Conservation (phyloP, 2,329 filamentous ascomycete species). For the Mycosphaerella sp. region DNA sequence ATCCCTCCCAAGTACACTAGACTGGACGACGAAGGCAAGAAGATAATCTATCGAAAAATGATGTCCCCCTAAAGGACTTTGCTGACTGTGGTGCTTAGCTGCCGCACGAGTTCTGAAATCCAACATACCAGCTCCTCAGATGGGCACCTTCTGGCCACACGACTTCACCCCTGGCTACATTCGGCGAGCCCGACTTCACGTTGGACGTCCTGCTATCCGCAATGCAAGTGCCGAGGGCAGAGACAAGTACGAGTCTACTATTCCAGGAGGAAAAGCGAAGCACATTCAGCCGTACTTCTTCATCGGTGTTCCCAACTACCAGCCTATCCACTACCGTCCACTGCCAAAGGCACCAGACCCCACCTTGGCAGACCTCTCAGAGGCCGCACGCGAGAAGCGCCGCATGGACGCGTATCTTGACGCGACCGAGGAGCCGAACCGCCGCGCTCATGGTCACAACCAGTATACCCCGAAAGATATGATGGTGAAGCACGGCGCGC, state of each 20-base stretch:
- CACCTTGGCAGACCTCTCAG: slow-evolving; percentile 1
- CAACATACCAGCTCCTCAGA: slow-evolving; percentile 24
- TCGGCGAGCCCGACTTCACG: slow-evolving; percentile 31
- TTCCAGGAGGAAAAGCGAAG: slow-evolving; percentile 16
- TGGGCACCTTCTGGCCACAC: slow-evolving; percentile 34
- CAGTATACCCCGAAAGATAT: slow-evolving; percentile 28
- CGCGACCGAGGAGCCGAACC: slow-evolving; percentile 9
- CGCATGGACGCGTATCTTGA: slow-evolving; percentile 17
- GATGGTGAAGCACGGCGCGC: slow-evolving; percentile 27
- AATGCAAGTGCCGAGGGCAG: slow-evolving; percentile 16
- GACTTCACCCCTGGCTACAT: slow-evolving; percentile 37
- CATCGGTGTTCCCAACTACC: slow-evolving; percentile 26
- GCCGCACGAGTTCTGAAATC: slow-evolving; percentile 33
- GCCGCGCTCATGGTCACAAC: slow-evolving; percentile 25
- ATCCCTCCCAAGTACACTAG: slow-evolving; percentile 37
- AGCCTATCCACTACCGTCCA: slow-evolving; percentile 22
- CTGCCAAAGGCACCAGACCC: not conserved
- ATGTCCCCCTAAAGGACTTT: not conserved
- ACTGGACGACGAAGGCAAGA: slow-evolving; percentile 34
- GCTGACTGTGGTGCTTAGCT: slow-evolving; percentile 15
- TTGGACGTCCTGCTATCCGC: slow-evolving; percentile 35
- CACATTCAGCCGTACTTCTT: slow-evolving; percentile 23
- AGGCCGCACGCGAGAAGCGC: slow-evolving; percentile 18
- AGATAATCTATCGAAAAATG: not conserved
- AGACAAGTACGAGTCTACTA: slow-evolving; percentile 16